Evolutionary conservation across 2,329 filamentous ascomycete genomes (phyloP).

Genomic region (Penicillium italicum): DNA sequence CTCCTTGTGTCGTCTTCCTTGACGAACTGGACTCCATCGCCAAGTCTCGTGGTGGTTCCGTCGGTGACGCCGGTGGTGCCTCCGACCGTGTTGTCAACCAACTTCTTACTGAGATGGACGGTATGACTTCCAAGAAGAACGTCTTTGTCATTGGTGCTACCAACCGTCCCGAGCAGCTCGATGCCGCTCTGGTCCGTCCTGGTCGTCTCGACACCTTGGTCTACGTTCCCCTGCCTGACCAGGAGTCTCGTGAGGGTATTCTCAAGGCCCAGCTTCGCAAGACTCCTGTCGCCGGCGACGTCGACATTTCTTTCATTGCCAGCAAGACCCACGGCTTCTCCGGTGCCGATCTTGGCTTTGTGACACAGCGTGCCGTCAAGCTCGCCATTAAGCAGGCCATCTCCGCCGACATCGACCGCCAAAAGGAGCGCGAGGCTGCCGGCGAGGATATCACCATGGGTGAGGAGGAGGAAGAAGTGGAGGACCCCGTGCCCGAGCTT

Average conservation of each 20-base stretch:
- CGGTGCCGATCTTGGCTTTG: slow-evolving; percentile 98
- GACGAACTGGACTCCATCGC: slow-evolving; percentile 98
- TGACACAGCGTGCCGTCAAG: slow-evolving; percentile 98
- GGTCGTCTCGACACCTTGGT: slow-evolving; percentile 98
- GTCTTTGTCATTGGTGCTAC: slow-evolving; percentile 99
- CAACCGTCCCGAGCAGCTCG: slow-evolving; percentile 97
- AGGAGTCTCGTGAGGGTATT: slow-evolving; percentile 82
- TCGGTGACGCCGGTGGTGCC: slow-evolving; percentile 93
- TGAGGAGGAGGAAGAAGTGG: slow-evolving; percentile 59
- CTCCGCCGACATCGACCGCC: slow-evolving; percentile 77
- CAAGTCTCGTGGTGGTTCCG: slow-evolving; percentile 96
- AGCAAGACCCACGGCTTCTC: slow-evolving; percentile 98
- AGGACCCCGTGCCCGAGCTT: slow-evolving; percentile 93
- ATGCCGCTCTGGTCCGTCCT: slow-evolving; percentile 95
- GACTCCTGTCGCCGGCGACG: slow-evolving; percentile 83
- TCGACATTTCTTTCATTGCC: slow-evolving; percentile 88
- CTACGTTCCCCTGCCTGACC: slow-evolving; percentile 94
- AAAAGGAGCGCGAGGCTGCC: slow-evolving; percentile 81
- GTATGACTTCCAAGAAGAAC: slow-evolving; percentile 99
- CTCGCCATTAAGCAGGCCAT: slow-evolving; percentile 99
- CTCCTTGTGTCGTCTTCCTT: slow-evolving; percentile 97
- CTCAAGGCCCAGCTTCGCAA: slow-evolving; percentile 96
- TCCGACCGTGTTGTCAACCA: slow-evolving; percentile 99
- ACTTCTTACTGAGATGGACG: slow-evolving; percentile 98
- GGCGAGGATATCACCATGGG: slow-evolving; percentile 75